A percentile compares a stretch with the other conserved stretches of the same genome.
Evolutionary conservation across 257 asterid genomes (phyloP).

Genomic region (Nemophila menziesii): DNA sequence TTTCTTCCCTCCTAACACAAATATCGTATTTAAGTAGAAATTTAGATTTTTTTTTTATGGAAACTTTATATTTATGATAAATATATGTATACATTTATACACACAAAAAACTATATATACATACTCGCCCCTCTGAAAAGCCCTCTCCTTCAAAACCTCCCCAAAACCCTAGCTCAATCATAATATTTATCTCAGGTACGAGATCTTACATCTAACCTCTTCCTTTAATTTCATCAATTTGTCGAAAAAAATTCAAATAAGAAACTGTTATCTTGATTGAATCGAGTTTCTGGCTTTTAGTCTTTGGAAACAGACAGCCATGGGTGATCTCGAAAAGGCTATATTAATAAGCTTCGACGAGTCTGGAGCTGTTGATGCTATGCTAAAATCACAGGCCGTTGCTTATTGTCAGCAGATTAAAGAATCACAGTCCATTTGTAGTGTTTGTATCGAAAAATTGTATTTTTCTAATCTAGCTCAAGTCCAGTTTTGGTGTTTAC

Average conservation of each 20-base stretch:
- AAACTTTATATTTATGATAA: too few species aligned
- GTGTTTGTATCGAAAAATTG: constrained; percentile 58
- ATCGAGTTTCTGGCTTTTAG: constrained; percentile 27
- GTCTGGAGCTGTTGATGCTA: constrained; percentile 55
- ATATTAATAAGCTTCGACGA: constrained; percentile 79
- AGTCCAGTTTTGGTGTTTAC: constrained; percentile 96
- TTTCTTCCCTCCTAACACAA: too few species aligned
- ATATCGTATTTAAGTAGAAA: too few species aligned
- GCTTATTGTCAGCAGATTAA: constrained; percentile 62
- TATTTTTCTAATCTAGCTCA: constrained; percentile 47
- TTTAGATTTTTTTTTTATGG: too few species aligned
- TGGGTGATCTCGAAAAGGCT: constrained; percentile 96
- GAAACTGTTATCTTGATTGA: not conserved
- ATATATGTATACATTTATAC: too few species aligned
- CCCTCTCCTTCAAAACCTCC: too few species aligned
- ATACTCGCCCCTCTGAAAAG: not conserved
- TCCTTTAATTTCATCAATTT: constrained; percentile 1
- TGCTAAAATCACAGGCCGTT: constrained; percentile 60
- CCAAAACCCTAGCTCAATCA: constrained; percentile 20
- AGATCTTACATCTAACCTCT: constrained; percentile 16
- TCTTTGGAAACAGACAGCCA: constrained; percentile 27
- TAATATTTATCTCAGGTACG: constrained; percentile 16
- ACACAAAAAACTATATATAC: constrained; percentile 14
- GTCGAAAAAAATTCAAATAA: not conserved
- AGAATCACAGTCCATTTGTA: constrained; percentile 54